phyloP scores from a whole-genome alignment of 306 rosid species.

The Begonia loranthoides region DNA sequence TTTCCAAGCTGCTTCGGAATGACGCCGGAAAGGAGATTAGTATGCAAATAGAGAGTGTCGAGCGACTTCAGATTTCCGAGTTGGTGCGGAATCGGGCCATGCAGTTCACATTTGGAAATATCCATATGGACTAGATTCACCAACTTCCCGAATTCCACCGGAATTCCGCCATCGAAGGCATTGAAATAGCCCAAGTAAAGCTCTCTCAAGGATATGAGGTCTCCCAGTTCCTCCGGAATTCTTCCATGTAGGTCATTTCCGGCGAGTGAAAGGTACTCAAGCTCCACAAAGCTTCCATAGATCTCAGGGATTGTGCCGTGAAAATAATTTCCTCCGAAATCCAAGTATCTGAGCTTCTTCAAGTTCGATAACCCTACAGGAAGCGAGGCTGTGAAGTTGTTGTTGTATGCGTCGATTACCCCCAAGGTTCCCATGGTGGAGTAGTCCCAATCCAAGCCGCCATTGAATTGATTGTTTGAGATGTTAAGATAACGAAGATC shows the following conservation, averaged over 20 bases:
- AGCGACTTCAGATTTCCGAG: slow-evolving; percentile 50
- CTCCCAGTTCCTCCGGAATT: slow-evolving; percentile 64
- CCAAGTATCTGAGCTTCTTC: slow-evolving; percentile 34
- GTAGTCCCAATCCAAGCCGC: slow-evolving; percentile 45
- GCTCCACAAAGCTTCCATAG: slow-evolving; percentile 44
- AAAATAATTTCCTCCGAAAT: slow-evolving; percentile 75
- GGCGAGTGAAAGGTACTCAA: slow-evolving; percentile 52
- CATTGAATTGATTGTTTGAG: slow-evolving; percentile 59
- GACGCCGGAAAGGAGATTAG: slow-evolving; percentile 57
- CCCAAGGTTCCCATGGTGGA: slow-evolving; percentile 24
- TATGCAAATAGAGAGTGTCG: slow-evolving; percentile 74
- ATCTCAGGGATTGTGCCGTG: slow-evolving; percentile 43
- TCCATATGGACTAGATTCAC: slow-evolving; percentile 55
- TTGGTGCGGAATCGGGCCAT: slow-evolving; percentile 62
- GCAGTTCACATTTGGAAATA: slow-evolving; percentile 67
- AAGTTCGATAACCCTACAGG: slow-evolving; percentile 42
- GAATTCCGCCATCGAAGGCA: slow-evolving; percentile 65
- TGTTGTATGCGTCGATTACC: slow-evolving; percentile 60
- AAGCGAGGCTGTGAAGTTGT: slow-evolving; percentile 53
- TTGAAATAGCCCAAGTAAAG: slow-evolving; percentile 73
- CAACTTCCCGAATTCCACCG: slow-evolving; percentile 42
- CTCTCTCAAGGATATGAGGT: slow-evolving; percentile 36
- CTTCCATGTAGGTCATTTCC: slow-evolving; percentile 72
- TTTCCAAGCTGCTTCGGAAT: slow-evolving; percentile 63
- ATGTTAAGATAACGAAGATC: slow-evolving; percentile 51